A percentile compares a stretch with the other conserved stretches of the same genome.
Conservation (phyloP, 345 rosid species). For the Microthlaspi erraticum region DNA sequence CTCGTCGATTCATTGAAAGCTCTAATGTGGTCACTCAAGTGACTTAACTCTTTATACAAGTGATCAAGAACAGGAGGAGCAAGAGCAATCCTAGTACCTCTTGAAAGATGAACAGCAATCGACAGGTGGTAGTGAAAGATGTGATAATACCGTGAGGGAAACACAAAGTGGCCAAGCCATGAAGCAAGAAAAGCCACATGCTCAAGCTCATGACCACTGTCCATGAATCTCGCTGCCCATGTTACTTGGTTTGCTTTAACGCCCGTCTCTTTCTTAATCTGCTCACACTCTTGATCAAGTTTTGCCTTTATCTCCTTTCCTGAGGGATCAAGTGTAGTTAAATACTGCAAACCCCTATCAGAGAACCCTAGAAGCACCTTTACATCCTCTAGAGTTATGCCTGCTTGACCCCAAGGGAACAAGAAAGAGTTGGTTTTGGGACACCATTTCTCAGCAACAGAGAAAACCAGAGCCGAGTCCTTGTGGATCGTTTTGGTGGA, state of each 20-base stretch:
- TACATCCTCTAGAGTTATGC: slow-evolving; percentile 57
- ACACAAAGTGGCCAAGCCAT: slow-evolving; percentile 51
- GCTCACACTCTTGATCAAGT: slow-evolving; percentile 7
- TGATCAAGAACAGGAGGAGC: slow-evolving; percentile 54
- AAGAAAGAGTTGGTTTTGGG: slow-evolving; percentile 54
- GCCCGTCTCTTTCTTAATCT: not conserved
- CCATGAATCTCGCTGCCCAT: slow-evolving; percentile 49
- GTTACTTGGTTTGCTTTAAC: not conserved
- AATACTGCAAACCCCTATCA: slow-evolving; percentile 52
- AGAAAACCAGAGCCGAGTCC: slow-evolving; percentile 42
- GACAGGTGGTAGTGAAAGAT: not conserved
- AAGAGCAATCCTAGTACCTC: slow-evolving; percentile 49
- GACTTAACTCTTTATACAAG: slow-evolving; percentile 48
- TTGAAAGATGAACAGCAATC: slow-evolving; percentile 47
- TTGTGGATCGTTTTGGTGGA: slow-evolving; percentile 43
- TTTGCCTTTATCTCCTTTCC: not conserved
- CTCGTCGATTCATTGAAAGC: not conserved
- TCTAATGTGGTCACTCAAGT: slow-evolving; percentile 35
- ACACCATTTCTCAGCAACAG: slow-evolving; percentile 55
- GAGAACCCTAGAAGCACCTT: slow-evolving; percentile 52
- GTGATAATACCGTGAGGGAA: not conserved
- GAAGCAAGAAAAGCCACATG: slow-evolving; percentile 53
- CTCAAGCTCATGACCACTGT: slow-evolving; percentile 30
- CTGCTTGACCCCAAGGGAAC: slow-evolving; percentile 66
- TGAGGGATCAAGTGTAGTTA: slow-evolving; percentile 14